Evolutionary conservation across 108 stramenopile genomes (phyloP).

Genomic region (Skeletonema potamos): DNA sequence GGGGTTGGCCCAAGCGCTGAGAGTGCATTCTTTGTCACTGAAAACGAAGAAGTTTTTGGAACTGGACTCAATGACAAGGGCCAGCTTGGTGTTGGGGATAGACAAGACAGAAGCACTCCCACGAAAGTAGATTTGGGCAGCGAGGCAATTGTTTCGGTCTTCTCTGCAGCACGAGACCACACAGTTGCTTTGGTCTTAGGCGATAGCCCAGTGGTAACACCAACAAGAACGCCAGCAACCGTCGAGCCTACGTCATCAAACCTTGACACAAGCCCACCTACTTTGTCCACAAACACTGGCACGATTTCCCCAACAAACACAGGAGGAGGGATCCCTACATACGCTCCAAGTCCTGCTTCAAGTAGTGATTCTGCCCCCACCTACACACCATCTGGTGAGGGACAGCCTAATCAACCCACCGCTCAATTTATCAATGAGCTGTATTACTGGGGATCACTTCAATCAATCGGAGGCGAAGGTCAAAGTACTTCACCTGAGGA

Average conservation of each 20-base stretch:
- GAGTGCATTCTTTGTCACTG: slow-evolving; percentile 30
- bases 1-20: slow-evolving; percentile 26
- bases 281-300: neutral
- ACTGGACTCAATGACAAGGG: slow-evolving; percentile 32
- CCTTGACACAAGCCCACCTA: slow-evolving; percentile 4
- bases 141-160: slow-evolving; percentile 4
- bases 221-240: slow-evolving; percentile 7
- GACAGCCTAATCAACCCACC: neutral
- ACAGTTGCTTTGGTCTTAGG: slow-evolving; percentile 4
- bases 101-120: slow-evolving; percentile 21
- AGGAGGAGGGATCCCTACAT: neutral
- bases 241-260: neutral
- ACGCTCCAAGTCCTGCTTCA: neutral
- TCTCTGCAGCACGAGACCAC: slow-evolving; percentile 35
- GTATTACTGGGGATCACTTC: slow-evolving; percentile 39
- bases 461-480: slow-evolving; percentile 29
- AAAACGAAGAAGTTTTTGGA: slow-evolving; percentile 16
- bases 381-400: neutral
- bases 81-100: slow-evolving; percentile 43
- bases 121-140: slow-evolving; percentile 19
- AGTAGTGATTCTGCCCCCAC: neutral
- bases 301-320: neutral
- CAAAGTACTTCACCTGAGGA: slow-evolving; percentile 11
- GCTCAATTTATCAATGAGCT: neutral
- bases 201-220: neutral